Conservation (phyloP, 108 stramenopile genomes). For the Cyclotella atomus region DNA sequence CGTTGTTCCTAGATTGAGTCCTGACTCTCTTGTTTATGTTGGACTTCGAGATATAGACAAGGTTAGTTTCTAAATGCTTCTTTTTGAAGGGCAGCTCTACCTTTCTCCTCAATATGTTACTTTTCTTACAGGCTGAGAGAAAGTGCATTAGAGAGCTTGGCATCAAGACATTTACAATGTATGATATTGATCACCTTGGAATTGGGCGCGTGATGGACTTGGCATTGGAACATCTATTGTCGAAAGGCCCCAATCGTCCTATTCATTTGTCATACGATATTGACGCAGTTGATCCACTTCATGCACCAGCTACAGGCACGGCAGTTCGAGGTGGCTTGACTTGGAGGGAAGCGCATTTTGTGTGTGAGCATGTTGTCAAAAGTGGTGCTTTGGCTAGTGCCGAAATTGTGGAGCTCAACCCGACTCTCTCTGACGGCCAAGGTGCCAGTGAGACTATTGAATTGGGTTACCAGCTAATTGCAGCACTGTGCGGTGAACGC, state of each 20-base stretch:
- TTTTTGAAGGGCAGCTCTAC: neutral
- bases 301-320: constrained; percentile 98
- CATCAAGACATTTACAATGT: constrained; percentile 93
- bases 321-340: constrained; percentile 97
- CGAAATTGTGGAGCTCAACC: constrained; percentile 98
- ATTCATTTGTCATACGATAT: constrained; percentile 95
- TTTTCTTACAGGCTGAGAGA: constrained; percentile 68
- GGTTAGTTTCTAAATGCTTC: neutral
- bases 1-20: constrained; percentile 55
- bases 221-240: constrained; percentile 87
- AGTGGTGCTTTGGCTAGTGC: constrained; percentile 93
- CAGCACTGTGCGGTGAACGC: constrained; percentile 41
- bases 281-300: constrained; percentile 95
- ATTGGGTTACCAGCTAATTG: constrained; percentile 78
- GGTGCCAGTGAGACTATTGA: constrained; percentile 89
- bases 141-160: constrained; percentile 72
- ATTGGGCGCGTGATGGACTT: constrained; percentile 97
- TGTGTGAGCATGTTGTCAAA: constrained; percentile 89
- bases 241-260: constrained; percentile 72
- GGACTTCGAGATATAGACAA: constrained; percentile 96
- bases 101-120: neutral
- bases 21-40: constrained; percentile 93
- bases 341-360: constrained; percentile 97
- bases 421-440: constrained; percentile 75
- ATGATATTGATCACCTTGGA: constrained; percentile 96